A percentile compares a stretch with the other conserved stretches of the same genome.
phyloP scores from a whole-genome alignment of 2,329 filamentous ascomycete species.

The Sclerotiophoma versabilis region DNA sequence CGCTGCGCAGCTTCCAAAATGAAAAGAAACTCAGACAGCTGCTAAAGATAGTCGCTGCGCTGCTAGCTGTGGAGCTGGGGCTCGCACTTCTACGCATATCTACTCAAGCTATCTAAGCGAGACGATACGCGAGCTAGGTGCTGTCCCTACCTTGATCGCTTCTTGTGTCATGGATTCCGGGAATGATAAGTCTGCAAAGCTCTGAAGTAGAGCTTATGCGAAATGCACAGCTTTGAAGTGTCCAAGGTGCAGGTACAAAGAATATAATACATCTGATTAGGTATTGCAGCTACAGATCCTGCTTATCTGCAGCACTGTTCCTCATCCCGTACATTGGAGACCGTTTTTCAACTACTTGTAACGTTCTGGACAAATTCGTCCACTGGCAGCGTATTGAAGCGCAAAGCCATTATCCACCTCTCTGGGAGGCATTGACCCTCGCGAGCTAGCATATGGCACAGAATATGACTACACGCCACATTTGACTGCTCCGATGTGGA shows the following conservation, averaged over 20 bases:
- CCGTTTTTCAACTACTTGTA: background rate
- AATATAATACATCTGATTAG: background rate
- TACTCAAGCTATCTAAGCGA: background rate
- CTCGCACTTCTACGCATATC: background rate
- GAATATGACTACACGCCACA: slow-evolving; percentile 1
- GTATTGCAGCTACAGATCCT: background rate
- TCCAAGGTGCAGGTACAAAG: background rate
- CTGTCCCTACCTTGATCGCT: background rate
- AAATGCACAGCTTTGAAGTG: background rate
- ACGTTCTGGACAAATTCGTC: background rate
- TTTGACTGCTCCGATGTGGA: background rate
- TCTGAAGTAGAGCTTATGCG: background rate
- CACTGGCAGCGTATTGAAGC: background rate
- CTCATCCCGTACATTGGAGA: background rate
- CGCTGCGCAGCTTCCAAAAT: background rate
- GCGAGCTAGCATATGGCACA: background rate
- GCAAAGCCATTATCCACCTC: slow-evolving; percentile 2
- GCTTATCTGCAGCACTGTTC: background rate
- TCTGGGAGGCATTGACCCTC: slow-evolving; percentile 1
- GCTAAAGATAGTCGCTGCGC: background rate
- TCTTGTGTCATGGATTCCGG: background rate
- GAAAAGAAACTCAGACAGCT: background rate
- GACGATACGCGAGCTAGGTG: background rate
- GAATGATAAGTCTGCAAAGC: background rate
- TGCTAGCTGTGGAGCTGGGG: background rate